Base-by-base conservation (phyloP, 192 early-diverging fungal species). In the Coemansia biformis region DNA sequence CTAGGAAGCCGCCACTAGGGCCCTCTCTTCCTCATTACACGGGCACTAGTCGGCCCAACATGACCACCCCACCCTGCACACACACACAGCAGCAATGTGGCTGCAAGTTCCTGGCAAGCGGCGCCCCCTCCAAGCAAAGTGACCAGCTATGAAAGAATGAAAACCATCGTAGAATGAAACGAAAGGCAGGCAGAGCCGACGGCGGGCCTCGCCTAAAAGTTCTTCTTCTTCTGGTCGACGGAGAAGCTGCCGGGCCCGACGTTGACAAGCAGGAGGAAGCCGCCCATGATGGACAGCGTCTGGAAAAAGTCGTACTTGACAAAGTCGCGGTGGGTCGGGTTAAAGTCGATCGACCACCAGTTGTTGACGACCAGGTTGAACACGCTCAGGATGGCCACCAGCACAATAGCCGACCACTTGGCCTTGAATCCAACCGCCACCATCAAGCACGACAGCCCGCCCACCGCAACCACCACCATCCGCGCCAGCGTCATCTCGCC, bases 241-340 rank as follows among this genome's bases (percentile, higher is more conserved):
- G 89, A 92, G 56, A 93, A 81, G 44, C 90, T 90, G 50, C 93
- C 92, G 30, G 83, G 84, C 39, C 92, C 93, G 39, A 94, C 79
- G 60, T 88, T 96, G 59, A 89, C 86, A 18, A 98, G 80, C 38
- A 98, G 73, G 29, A 98, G 77, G 63, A 98, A 90, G 32, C 95
- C 95, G 42, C 95, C 95, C 82, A 91, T 83, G 76, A 94, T 93
- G 11, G 87, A 89, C 40, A 95, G 73, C 1, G 88, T 96, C 73
- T 98, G 94, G 84, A 96, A 98, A 66, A 98, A 98, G 77, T 98
- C 94, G 66, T 96, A 98, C 62, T 93, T 88, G 52, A 93, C 83
- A 67, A 93, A 98, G 48, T 97, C 92, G 61, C 85, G 75, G 57
- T 88, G 85, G 7, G 83, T 81, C 40, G 87, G 86, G 38, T 75